These are phyloP conservation scores for Cercospora nicotianae DNA, from an alignment of 2,329 filamentous ascomycete species.

Conservation along the genomic window DNA sequence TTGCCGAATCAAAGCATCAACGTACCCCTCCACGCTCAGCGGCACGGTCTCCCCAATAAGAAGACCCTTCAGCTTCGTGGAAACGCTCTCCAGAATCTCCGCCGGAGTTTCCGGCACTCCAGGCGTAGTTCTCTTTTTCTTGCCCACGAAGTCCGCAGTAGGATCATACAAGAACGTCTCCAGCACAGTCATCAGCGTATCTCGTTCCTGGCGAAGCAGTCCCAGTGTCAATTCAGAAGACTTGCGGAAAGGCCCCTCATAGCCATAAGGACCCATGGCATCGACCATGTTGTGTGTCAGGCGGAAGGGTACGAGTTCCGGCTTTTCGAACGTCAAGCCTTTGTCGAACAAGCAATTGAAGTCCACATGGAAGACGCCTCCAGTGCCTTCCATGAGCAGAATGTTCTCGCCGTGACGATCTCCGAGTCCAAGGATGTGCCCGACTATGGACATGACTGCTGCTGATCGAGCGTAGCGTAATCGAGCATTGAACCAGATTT, in stretches of 20 bases:
- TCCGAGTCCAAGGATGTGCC: slow-evolving; percentile 86
- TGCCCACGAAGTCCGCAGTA: slow-evolving; percentile 86
- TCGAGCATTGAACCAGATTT: slow-evolving; percentile 85
- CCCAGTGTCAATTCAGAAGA: slow-evolving; percentile 85
- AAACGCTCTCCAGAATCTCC: slow-evolving; percentile 86
- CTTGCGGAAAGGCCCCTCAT: slow-evolving; percentile 86
- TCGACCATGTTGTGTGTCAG: slow-evolving; percentile 98
- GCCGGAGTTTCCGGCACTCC: slow-evolving; percentile 67
- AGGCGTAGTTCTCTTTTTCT: slow-evolving; percentile 56
- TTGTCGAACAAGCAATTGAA: slow-evolving; percentile 99
- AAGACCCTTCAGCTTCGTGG: slow-evolving; percentile 80
- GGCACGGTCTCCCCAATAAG: slow-evolving; percentile 87
- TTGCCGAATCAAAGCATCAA: slow-evolving; percentile 89
- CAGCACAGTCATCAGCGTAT: slow-evolving; percentile 94
- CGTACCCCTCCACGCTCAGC: slow-evolving; percentile 91
- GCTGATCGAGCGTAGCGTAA: slow-evolving; percentile 89
- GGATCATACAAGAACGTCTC: slow-evolving; percentile 98
- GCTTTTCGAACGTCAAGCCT: slow-evolving; percentile 89
- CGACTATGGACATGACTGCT: slow-evolving; percentile 99
- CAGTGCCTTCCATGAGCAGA: slow-evolving; percentile 87
- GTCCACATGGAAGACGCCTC: slow-evolving; percentile 94
- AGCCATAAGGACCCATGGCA: slow-evolving; percentile 92
- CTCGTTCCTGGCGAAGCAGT: slow-evolving; percentile 85
- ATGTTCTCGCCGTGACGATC: slow-evolving; percentile 98
- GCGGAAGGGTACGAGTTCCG: slow-evolving; percentile 92